A percentile compares a stretch with the other conserved stretches of the same genome.
Evolutionary conservation across 306 rosid genomes (phyloP).

Genomic region (Abrus pulchellus): DNA sequence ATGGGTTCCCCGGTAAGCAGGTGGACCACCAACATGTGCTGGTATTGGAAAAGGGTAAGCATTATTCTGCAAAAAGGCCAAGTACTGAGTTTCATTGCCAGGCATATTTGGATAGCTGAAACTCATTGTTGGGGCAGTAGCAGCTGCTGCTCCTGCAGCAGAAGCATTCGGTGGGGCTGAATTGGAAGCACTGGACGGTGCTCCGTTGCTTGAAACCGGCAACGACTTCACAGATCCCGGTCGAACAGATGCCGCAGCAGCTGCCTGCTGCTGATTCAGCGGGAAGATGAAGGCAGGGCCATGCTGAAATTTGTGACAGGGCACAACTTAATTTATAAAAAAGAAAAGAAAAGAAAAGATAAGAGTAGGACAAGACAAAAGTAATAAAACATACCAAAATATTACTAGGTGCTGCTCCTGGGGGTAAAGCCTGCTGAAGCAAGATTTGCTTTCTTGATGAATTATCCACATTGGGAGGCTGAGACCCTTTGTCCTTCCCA

Average conservation of each 20-base stretch:
- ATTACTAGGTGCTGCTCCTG: conserved; percentile 86
- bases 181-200: conserved; percentile 57
- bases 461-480: conserved; percentile 66
- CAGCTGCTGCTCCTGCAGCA: conserved; percentile 52
- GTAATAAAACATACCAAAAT: conserved; percentile 64
- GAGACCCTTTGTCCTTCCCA: conserved; percentile 79
- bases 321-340: neutral
- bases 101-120: conserved; percentile 86
- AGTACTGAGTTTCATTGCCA: conserved; percentile 83
- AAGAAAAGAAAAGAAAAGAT: too few species aligned
- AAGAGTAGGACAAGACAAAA: neutral
- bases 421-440: conserved; percentile 85
- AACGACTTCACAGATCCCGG: conserved; percentile 83
- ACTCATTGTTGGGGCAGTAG: conserved; percentile 77
- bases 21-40: conserved; percentile 86
- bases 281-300: conserved; percentile 94
- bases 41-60: conserved; percentile 90
- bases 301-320: conserved; percentile 63
- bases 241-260: conserved; percentile 73
- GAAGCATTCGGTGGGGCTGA: conserved; percentile 55
- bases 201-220: conserved; percentile 61
- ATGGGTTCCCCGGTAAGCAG: conserved; percentile 86
- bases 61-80: conserved; percentile 90
- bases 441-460: conserved; percentile 83
- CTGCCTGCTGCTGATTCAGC: conserved; percentile 90